phyloP scores from a whole-genome alignment of 2,329 filamentous ascomycete genomes.

The Didymella segeticola region DNA sequence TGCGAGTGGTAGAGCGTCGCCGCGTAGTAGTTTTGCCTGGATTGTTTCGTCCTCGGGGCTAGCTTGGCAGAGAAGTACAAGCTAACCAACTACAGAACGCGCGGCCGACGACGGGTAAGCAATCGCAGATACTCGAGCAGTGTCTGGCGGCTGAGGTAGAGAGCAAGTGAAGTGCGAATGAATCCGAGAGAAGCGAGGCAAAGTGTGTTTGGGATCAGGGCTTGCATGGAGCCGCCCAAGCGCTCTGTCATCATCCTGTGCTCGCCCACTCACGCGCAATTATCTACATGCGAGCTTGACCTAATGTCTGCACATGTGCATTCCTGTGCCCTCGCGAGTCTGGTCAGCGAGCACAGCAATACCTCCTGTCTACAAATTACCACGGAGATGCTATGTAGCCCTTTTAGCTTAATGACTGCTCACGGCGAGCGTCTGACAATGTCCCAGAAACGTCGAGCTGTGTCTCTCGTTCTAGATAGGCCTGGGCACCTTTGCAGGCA shows the following conservation, averaged over 20 bases:
- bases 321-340: constrained; percentile 11
- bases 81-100: constrained; percentile 28
- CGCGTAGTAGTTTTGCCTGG: constrained; percentile 34
- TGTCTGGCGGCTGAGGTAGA: constrained; percentile 1
- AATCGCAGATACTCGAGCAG: neutral
- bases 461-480: constrained; percentile 19
- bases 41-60: constrained; percentile 30
- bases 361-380: neutral
- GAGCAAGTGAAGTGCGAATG: constrained; percentile 1
- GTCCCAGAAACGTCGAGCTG: constrained; percentile 1
- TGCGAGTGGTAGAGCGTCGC: constrained; percentile 39
- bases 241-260: constrained; percentile 21
- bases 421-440: constrained; percentile 1
- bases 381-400: neutral
- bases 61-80: constrained; percentile 25
- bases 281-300: constrained; percentile 7
- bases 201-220: constrained; percentile 1
- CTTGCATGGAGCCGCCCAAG: constrained; percentile 11
- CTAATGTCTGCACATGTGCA: constrained; percentile 9
- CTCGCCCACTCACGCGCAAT: constrained; percentile 15
- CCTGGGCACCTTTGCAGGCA: constrained; percentile 18
- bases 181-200: constrained; percentile 7
- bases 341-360: neutral
- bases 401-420: neutral
- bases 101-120: constrained; percentile 23